A percentile compares a stretch with the other conserved stretches of the same genome.
Evolutionary conservation across 768 basidiomycete genomes (phyloP).

Genomic region (Leccinum sublutescens): DNA sequence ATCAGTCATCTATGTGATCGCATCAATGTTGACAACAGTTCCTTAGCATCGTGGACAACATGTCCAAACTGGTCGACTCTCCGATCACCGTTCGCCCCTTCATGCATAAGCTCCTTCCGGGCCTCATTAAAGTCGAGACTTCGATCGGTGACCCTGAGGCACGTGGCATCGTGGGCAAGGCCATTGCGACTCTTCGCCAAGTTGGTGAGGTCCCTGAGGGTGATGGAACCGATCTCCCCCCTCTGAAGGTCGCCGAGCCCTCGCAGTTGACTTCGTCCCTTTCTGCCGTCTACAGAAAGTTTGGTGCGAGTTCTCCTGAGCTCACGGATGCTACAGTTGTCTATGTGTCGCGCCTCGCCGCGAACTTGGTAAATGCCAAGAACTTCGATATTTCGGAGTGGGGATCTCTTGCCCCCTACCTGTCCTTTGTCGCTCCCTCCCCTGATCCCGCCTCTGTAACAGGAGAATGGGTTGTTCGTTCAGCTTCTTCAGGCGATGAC

Average conservation of each 20-base stretch:
- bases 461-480: conserved; percentile 88
- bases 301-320: conserved; percentile 57
- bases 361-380: conserved; percentile 85
- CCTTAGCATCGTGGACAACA: conserved; percentile 91
- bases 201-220: conserved; percentile 84
- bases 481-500: conserved; percentile 73
- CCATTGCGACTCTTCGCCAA: conserved; percentile 94
- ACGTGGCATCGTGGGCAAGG: conserved; percentile 85
- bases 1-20: conserved; percentile 6
- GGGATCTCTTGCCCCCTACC: conserved; percentile 77
- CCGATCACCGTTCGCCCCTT: conserved; percentile 94
- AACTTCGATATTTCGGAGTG: conserved; percentile 90
- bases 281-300: conserved; percentile 82
- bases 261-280: conserved; percentile 65
- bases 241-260: conserved; percentile 74
- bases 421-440: conserved; percentile 60
- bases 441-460: conserved; percentile 68
- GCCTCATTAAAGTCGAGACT: conserved; percentile 92
- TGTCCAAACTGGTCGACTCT: conserved; percentile 97
- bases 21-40: conserved; percentile 16
- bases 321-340: conserved; percentile 55
- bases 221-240: conserved; percentile 91
- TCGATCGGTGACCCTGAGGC: conserved; percentile 98
- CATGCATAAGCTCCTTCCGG: conserved; percentile 92
- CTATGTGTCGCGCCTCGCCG: conserved; percentile 78